Conservation (phyloP, 495 filamentous ascomycete species). For the Acidomyces sp. region DNA sequence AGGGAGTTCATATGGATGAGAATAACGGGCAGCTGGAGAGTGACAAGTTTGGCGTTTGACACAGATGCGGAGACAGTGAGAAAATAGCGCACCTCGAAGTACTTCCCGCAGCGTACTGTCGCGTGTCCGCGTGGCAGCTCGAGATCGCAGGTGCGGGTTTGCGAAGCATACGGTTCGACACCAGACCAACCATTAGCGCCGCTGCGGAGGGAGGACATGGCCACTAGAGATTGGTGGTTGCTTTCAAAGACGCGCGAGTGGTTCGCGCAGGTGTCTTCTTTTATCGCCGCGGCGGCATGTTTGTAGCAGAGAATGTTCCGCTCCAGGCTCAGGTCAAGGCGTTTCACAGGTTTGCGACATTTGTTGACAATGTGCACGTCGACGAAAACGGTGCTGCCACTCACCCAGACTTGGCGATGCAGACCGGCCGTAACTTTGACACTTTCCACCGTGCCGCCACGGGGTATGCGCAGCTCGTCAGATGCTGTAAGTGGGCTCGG, state of each 20-base stretch:
- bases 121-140: conserved; percentile 39
- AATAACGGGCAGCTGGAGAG: conserved; percentile 41
- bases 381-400: conserved; percentile 41
- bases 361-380: conserved; percentile 41
- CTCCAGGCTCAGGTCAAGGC: conserved; percentile 38
- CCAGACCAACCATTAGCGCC: conserved; percentile 33
- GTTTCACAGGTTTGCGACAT: conserved; percentile 35
- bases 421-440: conserved; percentile 40
- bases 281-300: conserved; percentile 38
- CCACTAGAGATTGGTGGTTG: conserved; percentile 35
- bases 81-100: conserved; percentile 43
- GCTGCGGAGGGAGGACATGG: conserved; percentile 30
- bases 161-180: conserved; percentile 33
- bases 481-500: conserved; percentile 37
- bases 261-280: conserved; percentile 35
- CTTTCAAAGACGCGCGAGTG: conserved; percentile 40
- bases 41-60: conserved; percentile 35
- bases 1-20: conserved; percentile 48
- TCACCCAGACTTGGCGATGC: conserved; percentile 46
- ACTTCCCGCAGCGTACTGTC: conserved; percentile 36
- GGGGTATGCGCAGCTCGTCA: conserved; percentile 34
- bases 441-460: conserved; percentile 27
- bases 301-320: conserved; percentile 35
- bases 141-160: conserved; percentile 40
- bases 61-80: conserved; percentile 36